Percentiles rank a stretch among this genome's conserved stretches.
These are phyloP conservation scores for Penicillium aurantiogriseum DNA, from an alignment of 2,329 filamentous ascomycete species.

Conservation along the genomic window DNA sequence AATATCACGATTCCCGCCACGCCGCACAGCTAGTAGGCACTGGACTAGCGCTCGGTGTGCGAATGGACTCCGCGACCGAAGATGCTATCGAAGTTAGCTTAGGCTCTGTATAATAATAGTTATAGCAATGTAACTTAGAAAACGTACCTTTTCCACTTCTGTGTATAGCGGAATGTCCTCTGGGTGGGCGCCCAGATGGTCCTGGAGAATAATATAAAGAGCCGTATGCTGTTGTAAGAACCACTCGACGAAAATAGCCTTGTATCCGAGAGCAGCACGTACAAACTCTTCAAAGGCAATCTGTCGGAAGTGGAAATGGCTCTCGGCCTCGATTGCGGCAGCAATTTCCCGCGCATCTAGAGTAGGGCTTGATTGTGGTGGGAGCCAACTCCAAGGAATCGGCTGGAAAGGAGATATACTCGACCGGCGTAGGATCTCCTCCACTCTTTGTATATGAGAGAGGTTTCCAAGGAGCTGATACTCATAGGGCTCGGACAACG, in stretches of 20 bases:
- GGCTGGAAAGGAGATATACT: constrained; percentile 22
- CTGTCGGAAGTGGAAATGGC: constrained; percentile 39
- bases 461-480: constrained; percentile 27
- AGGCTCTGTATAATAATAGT: neutral
- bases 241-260: constrained; percentile 36
- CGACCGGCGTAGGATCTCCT: constrained; percentile 40
- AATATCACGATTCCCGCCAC: constrained; percentile 15
- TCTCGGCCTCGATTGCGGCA: constrained; percentile 38
- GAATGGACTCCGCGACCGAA: constrained; percentile 38
- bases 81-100: constrained; percentile 25
- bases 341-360: constrained; percentile 31
- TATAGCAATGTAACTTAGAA: neutral
- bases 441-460: constrained; percentile 40
- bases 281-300: constrained; percentile 43
- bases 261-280: constrained; percentile 40
- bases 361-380: constrained; percentile 22
- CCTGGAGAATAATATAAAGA: constrained; percentile 34
- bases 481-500: constrained; percentile 31
- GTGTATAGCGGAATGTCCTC: constrained; percentile 33
- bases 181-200: constrained; percentile 33
- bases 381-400: constrained; percentile 40
- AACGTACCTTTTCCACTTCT: constrained; percentile 39
- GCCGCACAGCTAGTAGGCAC: constrained; percentile 29
- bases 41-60: constrained; percentile 37
- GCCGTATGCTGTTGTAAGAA: constrained; percentile 41